These are phyloP conservation scores for Trichoderma semiorbis DNA, from an alignment of 2,329 filamentous ascomycete genomes.

Conservation along the genomic window DNA sequence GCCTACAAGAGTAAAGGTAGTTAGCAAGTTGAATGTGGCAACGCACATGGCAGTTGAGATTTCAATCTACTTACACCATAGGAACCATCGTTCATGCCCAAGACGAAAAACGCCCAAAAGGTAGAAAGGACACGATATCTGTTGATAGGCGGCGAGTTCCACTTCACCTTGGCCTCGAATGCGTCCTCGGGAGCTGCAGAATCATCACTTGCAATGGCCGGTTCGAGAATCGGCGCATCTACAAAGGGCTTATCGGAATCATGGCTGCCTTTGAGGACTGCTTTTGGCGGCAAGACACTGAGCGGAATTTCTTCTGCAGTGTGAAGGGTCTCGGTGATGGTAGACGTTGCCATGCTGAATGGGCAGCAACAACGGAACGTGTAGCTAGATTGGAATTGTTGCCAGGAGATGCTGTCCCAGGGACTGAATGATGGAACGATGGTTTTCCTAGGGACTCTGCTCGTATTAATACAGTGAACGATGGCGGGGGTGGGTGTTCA, in stretches of 20 bases:
- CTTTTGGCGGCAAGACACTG: neutral
- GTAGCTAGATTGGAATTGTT: neutral
- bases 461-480: neutral
- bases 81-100: conserved; percentile 57
- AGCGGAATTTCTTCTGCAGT: neutral
- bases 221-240: conserved; percentile 5
- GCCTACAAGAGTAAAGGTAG: neutral
- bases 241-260: neutral
- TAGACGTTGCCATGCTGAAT: neutral
- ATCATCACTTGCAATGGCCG: neutral
- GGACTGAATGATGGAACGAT: neutral
- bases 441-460: neutral
- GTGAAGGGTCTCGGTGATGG: neutral
- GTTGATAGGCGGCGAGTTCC: conserved; percentile 50
- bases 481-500: neutral
- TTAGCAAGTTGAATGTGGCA: neutral
- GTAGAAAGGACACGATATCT: conserved; percentile 47
- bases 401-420: neutral
- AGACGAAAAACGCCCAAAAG: conserved; percentile 56
- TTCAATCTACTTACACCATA: conserved; percentile 47
- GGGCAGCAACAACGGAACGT: neutral
- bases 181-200: neutral
- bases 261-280: neutral
- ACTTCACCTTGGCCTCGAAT: conserved; percentile 32
- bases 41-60: too few relatives aligned